Base-by-base conservation (phyloP, 306 rosid species). In the Quercus variabilis region DNA sequence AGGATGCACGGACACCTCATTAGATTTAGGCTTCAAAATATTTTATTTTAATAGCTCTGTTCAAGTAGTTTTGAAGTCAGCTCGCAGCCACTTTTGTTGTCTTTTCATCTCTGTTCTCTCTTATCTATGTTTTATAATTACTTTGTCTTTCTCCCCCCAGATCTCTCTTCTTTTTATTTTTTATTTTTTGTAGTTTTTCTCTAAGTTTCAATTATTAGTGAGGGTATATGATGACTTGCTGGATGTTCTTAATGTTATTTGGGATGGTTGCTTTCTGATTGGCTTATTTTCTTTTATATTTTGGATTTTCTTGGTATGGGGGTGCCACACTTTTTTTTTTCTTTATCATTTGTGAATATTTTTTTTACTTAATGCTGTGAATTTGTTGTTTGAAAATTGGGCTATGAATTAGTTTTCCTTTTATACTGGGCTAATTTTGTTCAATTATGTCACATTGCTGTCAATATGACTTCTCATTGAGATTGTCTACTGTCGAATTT, bases 401-500 rank as follows among this genome's bases (percentile, higher is more conserved):
- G 23, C 15, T 4, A 10, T 57, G 3, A 7, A 1, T 57, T 58
- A 21, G 30, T 19, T 58, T 58, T 58, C 64, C 21, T 8, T 13
- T 58, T 58, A 21, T 58, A 21, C 0, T 8, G 19, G 26, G 21
- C 64, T 10, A 43, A 2, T 20, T 58, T 58, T 57, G 7, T 57
- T n/a, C 28, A 21, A 12, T 58, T 10, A 58, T 58, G 5, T 58
- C 14, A 20, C 28, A 5, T 58, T 58, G 30, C 64, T 9, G 38
- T 5, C 38, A 33, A 25, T 58, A 21, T 58, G 26, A 58, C 23
- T 58, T 64, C n/a, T 64, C 38, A 10, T 28, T 14, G n/a, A 20
- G 14, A 0, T 15, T 63, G 67, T 62, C 56, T 76, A 69, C 76
- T 73, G 57, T 72, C 78, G 74, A 67, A 20, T 21, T 25, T 72